Conservation (phyloP, 1,284 basidiomycete species). For the Ceratobasidium sp. region DNA sequence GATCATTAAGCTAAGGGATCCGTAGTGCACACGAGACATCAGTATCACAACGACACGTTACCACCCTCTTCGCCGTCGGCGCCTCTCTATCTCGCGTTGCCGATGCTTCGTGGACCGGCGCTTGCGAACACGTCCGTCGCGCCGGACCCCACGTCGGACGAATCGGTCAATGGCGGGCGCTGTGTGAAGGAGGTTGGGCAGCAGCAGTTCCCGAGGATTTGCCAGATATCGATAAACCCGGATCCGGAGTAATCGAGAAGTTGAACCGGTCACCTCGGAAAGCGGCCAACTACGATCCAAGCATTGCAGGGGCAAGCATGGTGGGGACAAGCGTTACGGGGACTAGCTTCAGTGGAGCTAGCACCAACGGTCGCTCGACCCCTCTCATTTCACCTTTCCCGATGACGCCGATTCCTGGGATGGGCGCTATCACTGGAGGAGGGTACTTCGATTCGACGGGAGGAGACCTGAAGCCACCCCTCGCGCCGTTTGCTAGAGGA, state of each 20-base stretch:
- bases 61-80: conserved; percentile 71
- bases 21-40: conserved; percentile 64
- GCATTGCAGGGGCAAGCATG: conserved; percentile 4
- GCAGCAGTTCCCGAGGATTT: conserved; percentile 69
- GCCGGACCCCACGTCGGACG: conserved; percentile 74
- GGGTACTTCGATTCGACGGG: conserved; percentile 11
- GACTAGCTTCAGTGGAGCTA: not conserved
- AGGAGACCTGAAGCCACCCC: conserved; percentile 18
- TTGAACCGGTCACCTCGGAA: conserved; percentile 13
- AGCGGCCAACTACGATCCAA: conserved; percentile 1
- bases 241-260: conserved; percentile 39
- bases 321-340: conserved; percentile 1
- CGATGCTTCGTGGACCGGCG: conserved; percentile 79
- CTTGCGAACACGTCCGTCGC: conserved; percentile 76
- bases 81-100: conserved; percentile 75
- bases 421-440: conserved; percentile 8
- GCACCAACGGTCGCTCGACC: not conserved
- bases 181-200: conserved; percentile 81
- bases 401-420: conserved; percentile 29
- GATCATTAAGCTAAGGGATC: not conserved
- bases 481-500: conserved; percentile 14
- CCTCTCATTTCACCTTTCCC: conserved; percentile 42
- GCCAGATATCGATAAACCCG: conserved; percentile 59
- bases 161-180: conserved; percentile 75
- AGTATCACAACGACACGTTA: conserved; percentile 72